A percentile compares a stretch with the other conserved stretches of the same genome.
phyloP scores from a whole-genome alignment of 345 rosid genomes.

The Heritiera fomes region DNA sequence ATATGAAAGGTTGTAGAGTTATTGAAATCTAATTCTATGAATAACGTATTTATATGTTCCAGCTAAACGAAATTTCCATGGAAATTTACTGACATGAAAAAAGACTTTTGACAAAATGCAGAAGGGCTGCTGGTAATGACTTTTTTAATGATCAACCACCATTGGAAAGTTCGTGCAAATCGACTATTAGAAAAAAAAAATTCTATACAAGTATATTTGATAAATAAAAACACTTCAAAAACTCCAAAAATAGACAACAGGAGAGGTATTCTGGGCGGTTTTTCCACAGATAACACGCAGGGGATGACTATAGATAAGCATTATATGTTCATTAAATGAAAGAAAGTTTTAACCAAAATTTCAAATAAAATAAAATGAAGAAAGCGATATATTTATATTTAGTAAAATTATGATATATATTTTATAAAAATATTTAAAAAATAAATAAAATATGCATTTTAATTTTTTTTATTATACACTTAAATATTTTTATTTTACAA shows the following conservation, averaged over 20 bases:
- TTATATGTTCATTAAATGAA: neutral
- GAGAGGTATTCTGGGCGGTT: neutral
- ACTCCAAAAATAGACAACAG: neutral
- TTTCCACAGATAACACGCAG: constrained; percentile 20
- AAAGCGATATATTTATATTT: neutral
- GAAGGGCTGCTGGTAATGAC: constrained; percentile 19
- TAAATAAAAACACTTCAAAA: neutral
- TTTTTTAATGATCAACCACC: constrained; percentile 21
- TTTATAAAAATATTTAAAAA: too few relatives aligned
- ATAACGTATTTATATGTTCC: neutral
- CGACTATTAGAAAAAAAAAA: neutral
- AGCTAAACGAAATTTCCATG: constrained; percentile 1
- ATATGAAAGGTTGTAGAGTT: neutral
- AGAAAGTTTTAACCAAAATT: neutral
- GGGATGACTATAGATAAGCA: neutral
- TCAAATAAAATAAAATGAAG: neutral
- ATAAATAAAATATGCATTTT: too few relatives aligned
- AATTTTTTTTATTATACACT: too few relatives aligned
- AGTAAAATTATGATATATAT: too few relatives aligned
- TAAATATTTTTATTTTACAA: too few relatives aligned
- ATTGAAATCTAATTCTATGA: neutral
- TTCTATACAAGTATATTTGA: neutral
- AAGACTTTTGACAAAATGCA: constrained; percentile 15
- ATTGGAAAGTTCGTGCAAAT: constrained; percentile 9
- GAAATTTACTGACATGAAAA: neutral